phyloP scores from a whole-genome alignment of 2,329 filamentous ascomycete genomes.

The Trichoderma koningiopsis region DNA sequence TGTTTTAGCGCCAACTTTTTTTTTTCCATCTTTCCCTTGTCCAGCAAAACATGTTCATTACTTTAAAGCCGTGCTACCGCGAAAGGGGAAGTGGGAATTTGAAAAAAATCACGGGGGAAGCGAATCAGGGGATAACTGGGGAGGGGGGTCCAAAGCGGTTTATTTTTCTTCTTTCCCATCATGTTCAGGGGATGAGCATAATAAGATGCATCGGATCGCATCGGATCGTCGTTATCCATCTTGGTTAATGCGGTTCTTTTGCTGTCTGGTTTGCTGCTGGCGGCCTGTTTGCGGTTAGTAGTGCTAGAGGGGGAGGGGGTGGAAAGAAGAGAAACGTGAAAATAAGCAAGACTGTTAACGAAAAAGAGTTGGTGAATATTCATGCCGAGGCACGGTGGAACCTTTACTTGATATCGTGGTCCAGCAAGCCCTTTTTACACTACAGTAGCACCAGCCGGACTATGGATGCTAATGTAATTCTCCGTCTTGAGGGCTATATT shows the following conservation, averaged over 20 bases:
- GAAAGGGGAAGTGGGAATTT: slow-evolving; percentile 5
- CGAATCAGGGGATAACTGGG: background rate
- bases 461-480: background rate
- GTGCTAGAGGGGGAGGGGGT: background rate
- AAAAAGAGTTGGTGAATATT: background rate
- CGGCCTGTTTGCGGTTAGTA: slow-evolving; percentile 10
- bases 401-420: background rate
- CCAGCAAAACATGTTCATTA: background rate
- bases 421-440: background rate
- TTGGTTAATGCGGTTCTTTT: slow-evolving; percentile 16
- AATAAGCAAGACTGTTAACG: background rate
- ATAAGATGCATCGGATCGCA: slow-evolving; percentile 25
- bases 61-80: background rate
- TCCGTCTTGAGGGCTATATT: background rate
- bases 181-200: background rate
- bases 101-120: background rate
- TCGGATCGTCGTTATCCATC: slow-evolving; percentile 24
- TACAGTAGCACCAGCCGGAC: background rate
- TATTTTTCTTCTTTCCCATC: background rate
- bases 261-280: slow-evolving; percentile 13
- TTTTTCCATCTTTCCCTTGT: background rate
- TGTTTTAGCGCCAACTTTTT: background rate
- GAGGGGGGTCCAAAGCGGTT: background rate
- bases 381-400: background rate
- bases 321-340: background rate